Evolutionary conservation across 2,329 filamentous ascomycete species (phyloP).

Genomic region (Trichoderma endophyticum): DNA sequence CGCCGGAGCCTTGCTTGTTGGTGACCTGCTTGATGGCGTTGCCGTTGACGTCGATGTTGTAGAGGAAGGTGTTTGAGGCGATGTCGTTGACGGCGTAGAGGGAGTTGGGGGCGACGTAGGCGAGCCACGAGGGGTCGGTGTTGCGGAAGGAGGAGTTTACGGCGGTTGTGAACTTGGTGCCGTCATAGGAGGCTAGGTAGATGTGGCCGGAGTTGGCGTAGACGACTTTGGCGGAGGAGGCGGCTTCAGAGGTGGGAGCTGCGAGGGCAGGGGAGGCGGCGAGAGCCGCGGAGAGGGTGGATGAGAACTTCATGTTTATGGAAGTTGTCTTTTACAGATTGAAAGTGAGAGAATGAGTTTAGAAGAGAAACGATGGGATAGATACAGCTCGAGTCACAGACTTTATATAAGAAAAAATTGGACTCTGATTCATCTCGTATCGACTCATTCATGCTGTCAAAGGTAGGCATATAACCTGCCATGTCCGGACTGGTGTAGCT

Average conservation of each 20-base stretch:
- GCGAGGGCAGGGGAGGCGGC: not conserved
- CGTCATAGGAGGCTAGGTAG: slow-evolving; percentile 41
- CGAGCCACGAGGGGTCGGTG: slow-evolving; percentile 45
- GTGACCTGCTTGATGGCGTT: slow-evolving; percentile 27
- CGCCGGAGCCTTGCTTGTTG: slow-evolving; percentile 36
- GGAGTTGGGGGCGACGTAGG: slow-evolving; percentile 36
- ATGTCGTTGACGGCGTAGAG: slow-evolving; percentile 51
- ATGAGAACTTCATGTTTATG: slow-evolving; percentile 1
- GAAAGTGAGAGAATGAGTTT: not conserved
- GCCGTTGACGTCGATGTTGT: slow-evolving; percentile 35
- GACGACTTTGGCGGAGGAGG: slow-evolving; percentile 29
- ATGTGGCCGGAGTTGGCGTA: slow-evolving; percentile 42
- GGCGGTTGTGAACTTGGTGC: slow-evolving; percentile 37
- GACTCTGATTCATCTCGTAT: not conserved
- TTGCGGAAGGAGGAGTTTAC: slow-evolving; percentile 34
- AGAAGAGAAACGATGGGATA: not conserved
- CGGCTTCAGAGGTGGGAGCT: not conserved
- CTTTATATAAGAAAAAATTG: not conserved
- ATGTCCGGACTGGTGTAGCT: not conserved
- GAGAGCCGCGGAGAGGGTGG: slow-evolving; percentile 8
- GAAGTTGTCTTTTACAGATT: not conserved
- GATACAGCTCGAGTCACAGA: not conserved
- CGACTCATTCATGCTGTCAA: not conserved
- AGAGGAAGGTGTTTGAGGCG: slow-evolving; percentile 38
- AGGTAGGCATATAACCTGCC: not conserved